These are phyloP conservation scores for Curvularia verruculosa DNA, from an alignment of 2,329 filamentous ascomycete genomes.

Conservation along the genomic window DNA sequence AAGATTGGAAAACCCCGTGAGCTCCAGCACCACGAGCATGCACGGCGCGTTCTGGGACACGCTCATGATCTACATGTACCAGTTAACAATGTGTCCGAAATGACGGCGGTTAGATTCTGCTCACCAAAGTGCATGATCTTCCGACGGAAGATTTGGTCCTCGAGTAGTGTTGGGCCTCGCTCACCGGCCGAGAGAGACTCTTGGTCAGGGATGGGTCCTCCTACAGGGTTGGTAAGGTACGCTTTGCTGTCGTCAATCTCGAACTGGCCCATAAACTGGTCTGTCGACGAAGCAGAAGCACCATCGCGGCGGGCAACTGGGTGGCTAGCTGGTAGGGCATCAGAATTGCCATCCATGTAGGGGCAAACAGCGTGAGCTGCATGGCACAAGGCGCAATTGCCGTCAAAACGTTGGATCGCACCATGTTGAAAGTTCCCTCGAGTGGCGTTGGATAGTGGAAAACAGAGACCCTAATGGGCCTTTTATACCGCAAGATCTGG, in stretches of 20 bases:
- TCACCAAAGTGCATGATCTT: constrained; percentile 53
- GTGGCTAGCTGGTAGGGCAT: constrained; percentile 37
- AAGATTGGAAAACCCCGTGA: constrained; percentile 72
- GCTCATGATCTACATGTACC: constrained; percentile 20
- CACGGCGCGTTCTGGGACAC: constrained; percentile 62
- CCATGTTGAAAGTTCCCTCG: constrained; percentile 27
- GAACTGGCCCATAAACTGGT: constrained; percentile 46
- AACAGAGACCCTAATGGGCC: not conserved
- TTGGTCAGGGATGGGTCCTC: constrained; percentile 71
- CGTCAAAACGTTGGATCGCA: constrained; percentile 29
- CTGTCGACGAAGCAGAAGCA: constrained; percentile 26
- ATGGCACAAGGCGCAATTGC: constrained; percentile 32
- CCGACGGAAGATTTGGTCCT: constrained; percentile 65
- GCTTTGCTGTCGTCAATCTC: constrained; percentile 46
- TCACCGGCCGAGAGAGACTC: constrained; percentile 70
- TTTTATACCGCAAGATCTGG: constrained; percentile 23
- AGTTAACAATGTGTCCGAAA: not conserved
- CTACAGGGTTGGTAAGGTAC: constrained; percentile 67
- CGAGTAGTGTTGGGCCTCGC: constrained; percentile 70
- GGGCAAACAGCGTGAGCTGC: constrained; percentile 41
- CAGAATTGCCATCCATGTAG: constrained; percentile 44
- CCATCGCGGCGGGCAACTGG: constrained; percentile 37
- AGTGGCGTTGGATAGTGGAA: not conserved
- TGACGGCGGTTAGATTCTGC: not conserved
- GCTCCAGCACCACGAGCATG: constrained; percentile 73